Evolutionary conservation across 2,329 filamentous ascomycete species (phyloP).

Genomic region (Fonsecaea monophora): DNA sequence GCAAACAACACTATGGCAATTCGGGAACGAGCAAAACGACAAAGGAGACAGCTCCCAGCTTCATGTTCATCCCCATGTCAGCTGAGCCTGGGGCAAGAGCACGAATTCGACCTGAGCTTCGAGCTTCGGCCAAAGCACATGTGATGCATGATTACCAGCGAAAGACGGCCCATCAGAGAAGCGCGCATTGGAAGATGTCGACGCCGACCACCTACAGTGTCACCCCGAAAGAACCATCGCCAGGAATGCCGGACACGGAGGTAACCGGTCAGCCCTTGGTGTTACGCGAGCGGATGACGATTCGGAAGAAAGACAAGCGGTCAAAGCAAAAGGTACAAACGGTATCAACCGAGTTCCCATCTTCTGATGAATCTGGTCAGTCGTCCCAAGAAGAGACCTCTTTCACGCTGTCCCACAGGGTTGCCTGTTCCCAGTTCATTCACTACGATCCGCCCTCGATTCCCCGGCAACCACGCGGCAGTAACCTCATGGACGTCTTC

Average conservation of each 20-base stretch:
- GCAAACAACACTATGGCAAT: not conserved
- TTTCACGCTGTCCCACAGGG: not conserved
- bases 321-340: not conserved
- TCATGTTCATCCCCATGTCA: conserved; percentile 25
- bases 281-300: not conserved
- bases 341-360: not conserved
- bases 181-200: conserved; percentile 16
- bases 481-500: conserved; percentile 19
- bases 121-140: conserved; percentile 24
- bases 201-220: conserved; percentile 13
- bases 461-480: conserved; percentile 8
- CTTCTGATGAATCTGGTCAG: conserved; percentile 1
- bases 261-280: not conserved
- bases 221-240: conserved; percentile 6
- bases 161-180: conserved; percentile 18
- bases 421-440: not conserved
- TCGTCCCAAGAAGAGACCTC: conserved; percentile 2
- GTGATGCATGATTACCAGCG: conserved; percentile 24
- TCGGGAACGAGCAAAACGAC: not conserved
- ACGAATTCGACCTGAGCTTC: conserved; percentile 12
- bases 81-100: conserved; percentile 17
- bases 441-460: conserved; percentile 2
- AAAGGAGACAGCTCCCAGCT: conserved; percentile 9
- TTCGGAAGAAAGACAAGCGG: conserved; percentile 1
- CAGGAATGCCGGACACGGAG: no score